These are phyloP conservation scores for Calonectria hongkongensis DNA, from an alignment of 2,329 filamentous ascomycete species.

Conservation along the genomic window DNA sequence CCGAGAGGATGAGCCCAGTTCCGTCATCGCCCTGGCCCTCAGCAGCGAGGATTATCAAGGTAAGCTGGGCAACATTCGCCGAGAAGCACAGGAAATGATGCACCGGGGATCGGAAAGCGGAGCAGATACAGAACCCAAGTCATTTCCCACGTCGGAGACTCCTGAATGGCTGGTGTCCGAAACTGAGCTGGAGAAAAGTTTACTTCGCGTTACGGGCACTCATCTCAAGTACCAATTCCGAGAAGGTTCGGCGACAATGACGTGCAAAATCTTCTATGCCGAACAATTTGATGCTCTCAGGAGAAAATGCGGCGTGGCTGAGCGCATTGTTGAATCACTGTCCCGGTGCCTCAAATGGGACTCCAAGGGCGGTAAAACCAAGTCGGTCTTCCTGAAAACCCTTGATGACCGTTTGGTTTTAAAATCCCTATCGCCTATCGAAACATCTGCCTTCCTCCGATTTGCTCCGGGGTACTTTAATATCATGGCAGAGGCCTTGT, in stretches of 20 bases:
- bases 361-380: slow-evolving; percentile 97
- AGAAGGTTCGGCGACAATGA: slow-evolving; percentile 94
- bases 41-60: slow-evolving; percentile 90
- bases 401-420: slow-evolving; percentile 95
- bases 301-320: slow-evolving; percentile 92
- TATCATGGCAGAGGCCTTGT: slow-evolving; percentile 97
- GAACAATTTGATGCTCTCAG: slow-evolving; percentile 98
- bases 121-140: slow-evolving; percentile 55
- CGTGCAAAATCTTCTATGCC: slow-evolving; percentile 98
- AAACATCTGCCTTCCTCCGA: slow-evolving; percentile 93
- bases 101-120: slow-evolving; percentile 61
- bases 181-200: slow-evolving; percentile 87
- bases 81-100: slow-evolving; percentile 66
- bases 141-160: slow-evolving; percentile 59
- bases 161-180: slow-evolving; percentile 72
- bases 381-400: slow-evolving; percentile 97
- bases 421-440: slow-evolving; percentile 91
- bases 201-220: slow-evolving; percentile 89
- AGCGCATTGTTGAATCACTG: slow-evolving; percentile 95
- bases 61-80: slow-evolving; percentile 83
- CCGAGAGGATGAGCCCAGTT: slow-evolving; percentile 97
- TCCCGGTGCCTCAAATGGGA: slow-evolving; percentile 98
- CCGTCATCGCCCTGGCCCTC: slow-evolving; percentile 93
- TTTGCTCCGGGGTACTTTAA: slow-evolving; percentile 98
- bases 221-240: slow-evolving; percentile 98